These are phyloP conservation scores for Cardiospermum halicacabum DNA, from an alignment of 345 rosid species.

Conservation along the genomic window DNA sequence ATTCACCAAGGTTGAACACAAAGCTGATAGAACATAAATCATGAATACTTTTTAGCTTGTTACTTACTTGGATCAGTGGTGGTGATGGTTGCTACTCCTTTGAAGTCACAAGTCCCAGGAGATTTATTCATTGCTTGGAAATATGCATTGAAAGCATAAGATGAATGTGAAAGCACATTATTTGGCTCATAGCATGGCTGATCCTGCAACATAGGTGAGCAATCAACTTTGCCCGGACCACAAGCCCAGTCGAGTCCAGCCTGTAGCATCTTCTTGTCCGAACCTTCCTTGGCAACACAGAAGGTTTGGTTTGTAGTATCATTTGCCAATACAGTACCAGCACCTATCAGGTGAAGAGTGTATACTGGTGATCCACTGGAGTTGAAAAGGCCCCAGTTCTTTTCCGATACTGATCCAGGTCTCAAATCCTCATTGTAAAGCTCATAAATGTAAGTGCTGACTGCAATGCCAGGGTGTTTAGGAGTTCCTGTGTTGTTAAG, in stretches of 20 bases:
- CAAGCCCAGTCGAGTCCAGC: conserved; percentile 99
- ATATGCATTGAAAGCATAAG: conserved; percentile 87
- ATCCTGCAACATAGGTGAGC: conserved; percentile 73
- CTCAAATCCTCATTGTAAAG: conserved; percentile 88
- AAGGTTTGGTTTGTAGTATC: conserved; percentile 97
- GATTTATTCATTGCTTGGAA: conserved; percentile 73
- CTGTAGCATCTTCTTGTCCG: conserved; percentile 87
- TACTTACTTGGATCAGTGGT: conserved; percentile 88
- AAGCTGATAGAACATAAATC: neutral
- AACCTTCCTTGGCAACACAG: conserved; percentile 67
- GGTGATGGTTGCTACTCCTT: conserved; percentile 84
- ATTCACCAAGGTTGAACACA: neutral
- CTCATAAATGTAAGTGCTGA: conserved; percentile 86
- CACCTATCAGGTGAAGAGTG: conserved; percentile 68
- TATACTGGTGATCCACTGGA: conserved; percentile 66
- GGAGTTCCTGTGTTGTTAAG: conserved; percentile 91
- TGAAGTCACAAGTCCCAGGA: conserved; percentile 86
- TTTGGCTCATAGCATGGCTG: conserved; percentile 83
- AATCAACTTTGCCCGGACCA: conserved; percentile 98
- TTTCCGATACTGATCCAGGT: conserved; percentile 66
- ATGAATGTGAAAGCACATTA: conserved; percentile 66
- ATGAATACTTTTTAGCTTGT: neutral
- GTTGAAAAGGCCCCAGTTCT: conserved; percentile 93
- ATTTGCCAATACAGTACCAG: conserved; percentile 77
- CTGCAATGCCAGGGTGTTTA: conserved; percentile 68